Evolutionary conservation across 2,329 filamentous ascomycete species (phyloP), one percentile per base, ranked within the genome.

Genomic region (Aureobasidium lini): DNA sequence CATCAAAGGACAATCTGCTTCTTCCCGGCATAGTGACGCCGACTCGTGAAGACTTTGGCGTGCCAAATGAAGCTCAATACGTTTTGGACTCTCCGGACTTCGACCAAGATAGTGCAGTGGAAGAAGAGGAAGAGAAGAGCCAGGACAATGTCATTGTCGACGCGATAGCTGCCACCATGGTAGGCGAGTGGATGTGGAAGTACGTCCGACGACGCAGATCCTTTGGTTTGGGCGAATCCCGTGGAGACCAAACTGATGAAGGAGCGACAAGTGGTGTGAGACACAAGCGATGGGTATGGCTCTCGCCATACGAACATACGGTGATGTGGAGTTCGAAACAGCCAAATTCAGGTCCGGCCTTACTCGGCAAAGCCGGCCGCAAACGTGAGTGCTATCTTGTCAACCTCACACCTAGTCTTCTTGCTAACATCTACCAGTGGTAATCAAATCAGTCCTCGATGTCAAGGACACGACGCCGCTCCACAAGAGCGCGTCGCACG

Each of bases 291-390:
- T 99, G 94, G 94, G 94, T 99, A 1, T 99, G 94, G 94, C 82
- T 99, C 63, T 94, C 93, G 16, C 94, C 94, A 2, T 97, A 99
- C 69, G 94, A 99, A 74, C 83, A 92, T 63, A 88, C 93, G 11
- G 93, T 99, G 62, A 89, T 99, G 73, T 99, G 94, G 94, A 96
- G 93, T 73, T 95, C 88, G 79, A 96, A 95, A 79, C 94, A 99
- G 74, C 94, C 94, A 15, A 90, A 86, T 9, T 90, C 86, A 66
- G 91, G 92, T 34, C 88, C 84, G 67, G 93, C 92, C 34, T 75
- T 99, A 72, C 81, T 97, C 79, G 94, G 94, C 65, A 99, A 97
- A 78, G 88, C 88, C 70, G 94, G 94, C 58, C 86, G 94, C 66
- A 99, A 97, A 76, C 76, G 93, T 96, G 81, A 85, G 91, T 84